phyloP scores from a whole-genome alignment of 169 alveolate species.

The Amoebophrya sp. region DNA sequence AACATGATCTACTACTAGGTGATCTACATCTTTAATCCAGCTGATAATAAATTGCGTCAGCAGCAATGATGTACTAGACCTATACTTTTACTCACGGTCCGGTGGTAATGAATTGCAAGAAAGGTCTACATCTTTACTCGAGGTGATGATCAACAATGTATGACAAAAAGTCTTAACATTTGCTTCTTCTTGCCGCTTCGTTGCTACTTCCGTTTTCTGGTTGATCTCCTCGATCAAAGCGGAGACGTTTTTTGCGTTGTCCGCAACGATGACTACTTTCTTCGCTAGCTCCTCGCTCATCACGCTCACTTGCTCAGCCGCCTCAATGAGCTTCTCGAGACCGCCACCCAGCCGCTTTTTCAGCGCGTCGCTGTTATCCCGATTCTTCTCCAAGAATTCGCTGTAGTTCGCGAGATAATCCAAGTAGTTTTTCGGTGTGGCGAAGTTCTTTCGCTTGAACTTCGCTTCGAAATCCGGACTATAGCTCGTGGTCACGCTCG shows the following conservation, averaged over 20 bases:
- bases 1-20: too few species aligned
- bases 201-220: slow-evolving; percentile 70
- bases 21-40: too few species aligned
- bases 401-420: slow-evolving; percentile 75
- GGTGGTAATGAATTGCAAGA: neutral
- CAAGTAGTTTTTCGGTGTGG: slow-evolving; percentile 82
- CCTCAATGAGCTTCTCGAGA: slow-evolving; percentile 74
- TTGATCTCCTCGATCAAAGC: slow-evolving; percentile 69
- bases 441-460: slow-evolving; percentile 71
- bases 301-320: slow-evolving; percentile 64
- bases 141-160: neutral
- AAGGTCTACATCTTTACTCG: neutral
- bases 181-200: slow-evolving; percentile 67
- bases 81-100: neutral
- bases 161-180: neutral
- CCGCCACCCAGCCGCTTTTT: slow-evolving; percentile 79
- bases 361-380: slow-evolving; percentile 63
- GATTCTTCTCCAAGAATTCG: slow-evolving; percentile 60
- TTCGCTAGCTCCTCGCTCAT: slow-evolving; percentile 68
- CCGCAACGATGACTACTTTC: slow-evolving; percentile 75
- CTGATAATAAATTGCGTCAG: neutral
- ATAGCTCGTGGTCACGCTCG: slow-evolving; percentile 62
- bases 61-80: neutral
- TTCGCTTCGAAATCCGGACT: slow-evolving; percentile 70
- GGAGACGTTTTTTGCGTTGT: slow-evolving; percentile 70